These are phyloP conservation scores for Basipetospora sp. DNA, from an alignment of 2,329 filamentous ascomycete genomes.

Conservation along the genomic window DNA sequence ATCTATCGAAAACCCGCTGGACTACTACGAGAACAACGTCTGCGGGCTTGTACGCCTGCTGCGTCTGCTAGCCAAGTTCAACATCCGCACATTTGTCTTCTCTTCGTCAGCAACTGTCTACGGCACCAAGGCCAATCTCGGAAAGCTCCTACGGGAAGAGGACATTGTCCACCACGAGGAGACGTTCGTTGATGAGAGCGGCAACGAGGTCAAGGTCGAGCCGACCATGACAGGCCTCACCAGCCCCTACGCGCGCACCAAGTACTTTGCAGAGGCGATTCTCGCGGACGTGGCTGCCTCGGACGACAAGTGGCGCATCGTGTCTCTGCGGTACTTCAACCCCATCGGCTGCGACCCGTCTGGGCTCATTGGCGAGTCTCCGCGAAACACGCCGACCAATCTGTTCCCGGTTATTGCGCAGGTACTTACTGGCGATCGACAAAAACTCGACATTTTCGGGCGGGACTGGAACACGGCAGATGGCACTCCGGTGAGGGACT, in stretches of 20 bases:
- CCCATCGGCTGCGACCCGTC: constrained; percentile 52
- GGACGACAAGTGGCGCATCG: constrained; percentile 47
- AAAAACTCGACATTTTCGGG: constrained; percentile 46
- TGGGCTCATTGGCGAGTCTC: constrained; percentile 49
- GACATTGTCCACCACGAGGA: constrained; percentile 38
- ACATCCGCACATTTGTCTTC: constrained; percentile 53
- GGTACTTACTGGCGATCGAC: constrained; percentile 39
- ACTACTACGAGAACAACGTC: constrained; percentile 56
- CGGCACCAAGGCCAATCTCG: constrained; percentile 36
- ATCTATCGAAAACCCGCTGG: constrained; percentile 43
- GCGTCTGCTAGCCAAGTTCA: constrained; percentile 38
- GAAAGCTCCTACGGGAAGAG: constrained; percentile 39
- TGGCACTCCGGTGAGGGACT: constrained; percentile 52
- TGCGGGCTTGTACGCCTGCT: constrained; percentile 47
- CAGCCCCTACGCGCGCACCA: constrained; percentile 51
- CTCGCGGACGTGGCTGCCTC: constrained; percentile 45
- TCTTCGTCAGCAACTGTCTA: constrained; percentile 56
- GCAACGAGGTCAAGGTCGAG: constrained; percentile 17
- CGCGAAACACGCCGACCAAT: constrained; percentile 45
- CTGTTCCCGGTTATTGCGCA: constrained; percentile 49
- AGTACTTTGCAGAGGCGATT: constrained; percentile 55
- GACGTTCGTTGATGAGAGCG: constrained; percentile 26
- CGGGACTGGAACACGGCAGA: constrained; percentile 51
- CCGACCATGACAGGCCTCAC: constrained; percentile 37
- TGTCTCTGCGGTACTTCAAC: constrained; percentile 53